Evolutionary conservation across 148 eudicot genomes (phyloP), one percentile per base, ranked within the genome.

Genomic region (Talinum fruticosum): DNA sequence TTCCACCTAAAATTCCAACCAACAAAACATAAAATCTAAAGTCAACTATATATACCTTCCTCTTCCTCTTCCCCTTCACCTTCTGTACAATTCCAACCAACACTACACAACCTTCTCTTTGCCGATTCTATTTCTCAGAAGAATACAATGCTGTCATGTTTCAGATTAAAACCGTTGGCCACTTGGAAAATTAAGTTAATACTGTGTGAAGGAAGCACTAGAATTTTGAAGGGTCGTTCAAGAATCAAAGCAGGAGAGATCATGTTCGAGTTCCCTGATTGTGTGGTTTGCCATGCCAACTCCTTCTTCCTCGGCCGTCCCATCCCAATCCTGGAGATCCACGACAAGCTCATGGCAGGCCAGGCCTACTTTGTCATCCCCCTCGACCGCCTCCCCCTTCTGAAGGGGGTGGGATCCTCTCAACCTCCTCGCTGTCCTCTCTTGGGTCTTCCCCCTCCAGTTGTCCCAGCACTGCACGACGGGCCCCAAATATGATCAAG

Each of bases 221-320:
- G 87, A 54, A 41, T 79, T n/a, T 68, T 89, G 26, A 83, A 77
- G 33, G 83, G 83, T 70, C 74, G 74, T 44, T 29, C 10, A 28
- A 82, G 29, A 29, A 78, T 77, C 10, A 67, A 87, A 23, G 97
- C 97, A 44, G 93, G 92, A 53, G 95, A 94, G 79, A 86, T 94
- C 80, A 94, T 94, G 98, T 90, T 94, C 65, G 87, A 94, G 81
- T 94, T 87, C 77, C 98, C 98, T 12, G 93, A 94, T 59, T 83
- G 84, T 36, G 87, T 94, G 77, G 86, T 94, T 33, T 92, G 97
- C 85, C 88, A 87, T 74, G 97, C 93, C 28, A 91, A 89, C 72
- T 89, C 95, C 4, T 92, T 94, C 89, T 89, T 81, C 82, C 85
- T 94, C 1, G 97, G 97, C 19, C 90, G 78, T 24, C 97, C 90